Percentiles rank a stretch among this genome's conserved stretches.
Conservation (phyloP, 2,329 filamentous ascomycete species). For the Chrysoporthe deuterocubensis region DNA sequence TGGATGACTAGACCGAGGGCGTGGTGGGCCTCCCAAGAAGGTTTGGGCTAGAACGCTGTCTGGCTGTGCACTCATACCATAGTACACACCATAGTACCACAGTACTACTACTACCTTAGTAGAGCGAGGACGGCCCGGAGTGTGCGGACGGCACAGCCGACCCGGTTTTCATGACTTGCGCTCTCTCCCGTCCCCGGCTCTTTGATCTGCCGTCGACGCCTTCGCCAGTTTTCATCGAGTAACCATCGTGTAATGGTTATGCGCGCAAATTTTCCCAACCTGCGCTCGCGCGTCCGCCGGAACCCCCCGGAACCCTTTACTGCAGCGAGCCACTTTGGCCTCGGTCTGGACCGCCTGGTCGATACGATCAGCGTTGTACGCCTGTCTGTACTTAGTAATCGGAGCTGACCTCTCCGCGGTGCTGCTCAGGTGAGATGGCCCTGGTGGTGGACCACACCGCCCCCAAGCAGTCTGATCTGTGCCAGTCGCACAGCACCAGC, state of each 20-base stretch:
- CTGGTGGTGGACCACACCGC: neutral
- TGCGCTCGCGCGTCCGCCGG: neutral
- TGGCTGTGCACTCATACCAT: too few species aligned
- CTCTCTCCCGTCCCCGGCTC: constrained; percentile 8
- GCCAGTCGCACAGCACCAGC: too few species aligned
- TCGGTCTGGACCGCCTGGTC: neutral
- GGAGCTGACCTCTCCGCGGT: neutral
- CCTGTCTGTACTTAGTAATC: too few species aligned
- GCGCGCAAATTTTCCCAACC: neutral
- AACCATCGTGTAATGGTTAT: constrained; percentile 23
- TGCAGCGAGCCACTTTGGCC: neutral
- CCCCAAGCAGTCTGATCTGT: neutral
- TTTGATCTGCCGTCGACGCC: constrained; percentile 8
- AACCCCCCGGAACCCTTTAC: neutral
- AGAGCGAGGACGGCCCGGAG: neutral
- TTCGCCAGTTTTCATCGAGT: constrained; percentile 23
- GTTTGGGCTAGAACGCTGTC: neutral
- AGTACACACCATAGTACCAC: too few species aligned
- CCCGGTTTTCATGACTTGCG: neutral
- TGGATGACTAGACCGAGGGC: neutral
- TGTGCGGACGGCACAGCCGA: neutral
- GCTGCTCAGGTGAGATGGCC: neutral
- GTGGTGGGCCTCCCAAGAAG: neutral
- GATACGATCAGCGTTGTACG: neutral
- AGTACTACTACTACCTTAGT: too few species aligned